phyloP scores from a whole-genome alignment of 768 basidiomycete genomes.

The Trametes maxima region DNA sequence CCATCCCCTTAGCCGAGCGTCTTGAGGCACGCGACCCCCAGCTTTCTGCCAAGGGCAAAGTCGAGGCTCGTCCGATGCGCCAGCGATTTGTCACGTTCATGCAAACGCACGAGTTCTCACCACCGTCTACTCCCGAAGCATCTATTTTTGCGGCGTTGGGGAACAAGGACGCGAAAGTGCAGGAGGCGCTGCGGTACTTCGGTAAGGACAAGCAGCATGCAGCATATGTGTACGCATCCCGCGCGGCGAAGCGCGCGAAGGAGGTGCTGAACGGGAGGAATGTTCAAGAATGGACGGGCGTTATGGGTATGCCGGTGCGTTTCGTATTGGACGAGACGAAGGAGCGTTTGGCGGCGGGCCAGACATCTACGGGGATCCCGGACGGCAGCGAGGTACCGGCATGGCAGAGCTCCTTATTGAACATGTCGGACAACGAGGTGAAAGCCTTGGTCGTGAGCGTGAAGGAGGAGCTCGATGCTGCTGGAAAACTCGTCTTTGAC shows the following conservation, averaged over 20 bases:
- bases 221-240: constrained; percentile 30
- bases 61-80: constrained; percentile 57
- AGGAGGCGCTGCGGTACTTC: constrained; percentile 20
- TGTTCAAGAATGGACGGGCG: constrained; percentile 29
- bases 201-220: constrained; percentile 29
- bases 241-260: constrained; percentile 29
- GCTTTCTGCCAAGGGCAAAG: constrained; percentile 45
- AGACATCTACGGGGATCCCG: not conserved
- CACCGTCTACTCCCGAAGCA: not conserved
- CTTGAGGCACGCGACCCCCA: constrained; percentile 25
- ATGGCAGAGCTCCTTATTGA: constrained; percentile 26
- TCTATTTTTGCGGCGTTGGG: not conserved
- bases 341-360: constrained; percentile 16
- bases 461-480: constrained; percentile 26
- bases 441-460: constrained; percentile 17
- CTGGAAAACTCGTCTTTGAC: constrained; percentile 23
- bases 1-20: constrained; percentile 44
- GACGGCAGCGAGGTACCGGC: not conserved
- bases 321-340: constrained; percentile 29
- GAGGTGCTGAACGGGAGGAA: constrained; percentile 28
- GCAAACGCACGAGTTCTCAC: constrained; percentile 24
- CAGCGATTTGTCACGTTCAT: constrained; percentile 57
- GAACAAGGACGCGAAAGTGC: constrained; percentile 15
- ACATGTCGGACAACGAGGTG: constrained; percentile 25
- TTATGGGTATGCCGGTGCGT: constrained; percentile 27